Conservation (phyloP, 768 basidiomycete genomes). For the Psilocybe tampanensis region DNA sequence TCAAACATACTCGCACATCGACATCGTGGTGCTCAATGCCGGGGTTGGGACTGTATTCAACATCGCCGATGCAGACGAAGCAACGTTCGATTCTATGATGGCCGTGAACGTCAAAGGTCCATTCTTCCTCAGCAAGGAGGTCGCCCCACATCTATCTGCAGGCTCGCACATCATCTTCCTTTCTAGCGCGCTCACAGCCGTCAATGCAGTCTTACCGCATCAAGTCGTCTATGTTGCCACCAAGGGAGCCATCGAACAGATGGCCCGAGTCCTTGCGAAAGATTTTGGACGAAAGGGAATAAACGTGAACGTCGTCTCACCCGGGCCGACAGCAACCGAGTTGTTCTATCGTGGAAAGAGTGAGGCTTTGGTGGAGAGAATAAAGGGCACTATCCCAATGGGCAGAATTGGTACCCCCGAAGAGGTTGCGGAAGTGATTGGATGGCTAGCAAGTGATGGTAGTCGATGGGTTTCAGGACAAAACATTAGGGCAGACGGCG, state of each 20-base stretch:
- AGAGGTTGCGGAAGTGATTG: slow-evolving; percentile 41
- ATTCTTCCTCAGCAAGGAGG: slow-evolving; percentile 42
- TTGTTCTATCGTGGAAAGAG: slow-evolving; percentile 47
- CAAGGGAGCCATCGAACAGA: slow-evolving; percentile 51
- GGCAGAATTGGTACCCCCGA: slow-evolving; percentile 40
- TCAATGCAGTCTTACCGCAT: slow-evolving; percentile 34
- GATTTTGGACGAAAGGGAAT: slow-evolving; percentile 45
- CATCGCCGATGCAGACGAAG: slow-evolving; percentile 42
- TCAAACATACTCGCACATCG: slow-evolving; percentile 40
- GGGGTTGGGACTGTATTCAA: slow-evolving; percentile 42
- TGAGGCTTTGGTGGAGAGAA: slow-evolving; percentile 33
- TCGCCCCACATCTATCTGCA: slow-evolving; percentile 34
- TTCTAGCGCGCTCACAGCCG: slow-evolving; percentile 38
- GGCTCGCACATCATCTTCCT: slow-evolving; percentile 48
- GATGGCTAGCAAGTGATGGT: slow-evolving; percentile 42
- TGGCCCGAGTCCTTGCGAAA: slow-evolving; percentile 47
- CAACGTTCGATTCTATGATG: slow-evolving; percentile 40
- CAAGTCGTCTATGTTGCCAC: slow-evolving; percentile 42
- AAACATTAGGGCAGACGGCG: slow-evolving; percentile 26
- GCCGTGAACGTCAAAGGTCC: slow-evolving; percentile 51
- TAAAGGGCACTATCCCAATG: slow-evolving; percentile 37
- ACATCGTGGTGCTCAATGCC: slow-evolving; percentile 52
- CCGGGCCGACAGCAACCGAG: slow-evolving; percentile 47
- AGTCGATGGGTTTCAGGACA: slow-evolving; percentile 49
- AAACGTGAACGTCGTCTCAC: slow-evolving; percentile 34